phyloP scores from a whole-genome alignment of 73 alveolate genomes.

The Symbiodinium natans region DNA sequence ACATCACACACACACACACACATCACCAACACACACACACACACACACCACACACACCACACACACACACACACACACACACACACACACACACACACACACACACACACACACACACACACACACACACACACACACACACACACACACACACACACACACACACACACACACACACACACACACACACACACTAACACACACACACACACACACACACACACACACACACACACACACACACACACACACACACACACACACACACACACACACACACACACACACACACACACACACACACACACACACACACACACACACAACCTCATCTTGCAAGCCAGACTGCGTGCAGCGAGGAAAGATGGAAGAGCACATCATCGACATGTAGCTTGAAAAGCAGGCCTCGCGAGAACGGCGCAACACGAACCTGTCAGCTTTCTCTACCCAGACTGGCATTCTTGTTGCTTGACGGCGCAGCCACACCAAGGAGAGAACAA shows the following conservation, averaged over 20 bases:
- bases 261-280: conserved; percentile 3
- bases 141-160: not conserved
- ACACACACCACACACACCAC: no score
- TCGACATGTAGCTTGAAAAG: conserved; percentile 4
- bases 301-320: not conserved
- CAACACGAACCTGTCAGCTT: no score
- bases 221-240: not conserved
- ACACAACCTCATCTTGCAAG: no score
- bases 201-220: conserved; percentile 3
- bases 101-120: not conserved
- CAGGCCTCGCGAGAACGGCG: not conserved
- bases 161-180: not conserved
- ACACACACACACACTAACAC: no score
- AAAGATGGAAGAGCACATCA: not conserved
- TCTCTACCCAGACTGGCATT: no score
- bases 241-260: conserved; percentile 3
- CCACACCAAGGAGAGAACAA: no score
- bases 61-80: no score
- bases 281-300: conserved; percentile 9
- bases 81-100: not conserved
- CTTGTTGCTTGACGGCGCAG: no score
- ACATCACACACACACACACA: no score
- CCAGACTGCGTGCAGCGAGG: not conserved
- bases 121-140: conserved; percentile 4
- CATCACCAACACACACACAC: no score